A percentile compares a stretch with the other conserved stretches of the same genome.
phyloP scores from a whole-genome alignment of 495 filamentous ascomycete genomes.

The Penicillium macrosclerotiorum region DNA sequence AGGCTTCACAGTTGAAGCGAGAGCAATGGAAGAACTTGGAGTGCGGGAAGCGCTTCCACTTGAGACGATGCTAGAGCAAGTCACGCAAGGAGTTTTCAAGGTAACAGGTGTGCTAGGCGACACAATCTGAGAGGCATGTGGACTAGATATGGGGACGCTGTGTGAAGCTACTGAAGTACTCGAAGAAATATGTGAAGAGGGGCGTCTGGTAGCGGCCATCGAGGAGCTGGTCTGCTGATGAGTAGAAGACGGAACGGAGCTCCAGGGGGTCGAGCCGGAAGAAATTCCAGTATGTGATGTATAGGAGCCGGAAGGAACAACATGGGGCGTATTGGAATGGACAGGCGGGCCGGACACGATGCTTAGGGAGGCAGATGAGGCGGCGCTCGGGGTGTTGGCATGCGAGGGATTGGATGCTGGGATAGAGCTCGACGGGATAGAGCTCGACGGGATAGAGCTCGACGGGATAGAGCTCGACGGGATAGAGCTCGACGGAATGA shows the following conservation, averaged over 20 bases:
- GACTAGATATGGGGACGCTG: too few species aligned
- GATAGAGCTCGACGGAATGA: not conserved
- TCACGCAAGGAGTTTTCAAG: too few species aligned
- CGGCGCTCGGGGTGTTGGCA: too few species aligned
- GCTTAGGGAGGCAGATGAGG: not conserved
- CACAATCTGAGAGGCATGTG: too few species aligned
- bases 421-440: not conserved
- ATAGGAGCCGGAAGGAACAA: not conserved
- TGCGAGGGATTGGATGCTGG: not conserved
- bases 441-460: not conserved
- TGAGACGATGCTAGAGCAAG: too few species aligned
- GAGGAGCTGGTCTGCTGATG: not conserved
- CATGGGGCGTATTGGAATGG: conserved; percentile 8
- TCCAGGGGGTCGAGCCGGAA: not conserved
- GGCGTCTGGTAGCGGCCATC: too few species aligned
- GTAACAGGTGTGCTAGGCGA: too few species aligned
- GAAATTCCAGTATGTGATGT: not conserved
- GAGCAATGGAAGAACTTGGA: too few species aligned
- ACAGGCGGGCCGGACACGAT: not conserved
- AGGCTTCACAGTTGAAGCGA: too few species aligned
- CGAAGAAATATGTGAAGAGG: too few species aligned
- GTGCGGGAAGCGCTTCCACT: too few species aligned
- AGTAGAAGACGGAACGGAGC: not conserved
- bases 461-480: not conserved
- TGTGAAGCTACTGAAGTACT: too few species aligned